phyloP scores from a whole-genome alignment of 305 asterid genomes.

The Coffea humblotiana region DNA sequence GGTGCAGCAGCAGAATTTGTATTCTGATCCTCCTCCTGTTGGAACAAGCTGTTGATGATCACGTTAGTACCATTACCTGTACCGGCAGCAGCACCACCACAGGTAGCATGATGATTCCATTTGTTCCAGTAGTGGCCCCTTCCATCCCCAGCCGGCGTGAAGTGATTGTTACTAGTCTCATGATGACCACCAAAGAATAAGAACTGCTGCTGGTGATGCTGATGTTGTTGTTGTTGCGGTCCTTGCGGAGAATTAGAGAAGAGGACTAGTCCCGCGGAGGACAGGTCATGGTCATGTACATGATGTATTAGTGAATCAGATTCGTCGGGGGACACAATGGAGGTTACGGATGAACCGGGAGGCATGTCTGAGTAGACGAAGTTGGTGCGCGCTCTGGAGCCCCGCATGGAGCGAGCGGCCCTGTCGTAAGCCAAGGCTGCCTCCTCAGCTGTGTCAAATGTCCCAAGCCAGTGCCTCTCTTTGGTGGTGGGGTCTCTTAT shows the following conservation, averaged over 20 bases:
- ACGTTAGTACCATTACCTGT: background rate
- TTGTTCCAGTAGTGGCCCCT: background rate
- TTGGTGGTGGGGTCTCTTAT: conserved; percentile 82
- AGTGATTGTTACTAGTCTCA: background rate
- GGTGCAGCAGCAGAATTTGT: background rate
- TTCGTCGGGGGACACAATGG: conserved; percentile 82
- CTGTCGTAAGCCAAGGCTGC: conserved; percentile 88
- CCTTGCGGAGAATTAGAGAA: conserved; percentile 30
- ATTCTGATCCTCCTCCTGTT: conserved; percentile 1
- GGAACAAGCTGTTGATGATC: conserved; percentile 5
- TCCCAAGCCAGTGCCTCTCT: conserved; percentile 88
- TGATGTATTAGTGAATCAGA: background rate
- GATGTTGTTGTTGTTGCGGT: background rate
- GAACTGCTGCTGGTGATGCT: conserved; percentile 14
- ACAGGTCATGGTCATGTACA: conserved; percentile 22
- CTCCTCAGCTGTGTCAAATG: conserved; percentile 89
- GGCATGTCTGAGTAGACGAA: conserved; percentile 95
- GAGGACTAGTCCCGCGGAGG: conserved; percentile 28
- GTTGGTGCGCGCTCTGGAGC: conserved; percentile 73
- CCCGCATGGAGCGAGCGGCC: conserved; percentile 82
- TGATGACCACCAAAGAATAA: conserved; percentile 31
- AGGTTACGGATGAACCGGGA: conserved; percentile 76
- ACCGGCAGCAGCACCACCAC: conserved; percentile 1
- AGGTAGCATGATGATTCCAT: background rate
- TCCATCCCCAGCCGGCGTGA: background rate